Evolutionary conservation across 345 rosid genomes (phyloP), one percentile per base, ranked within the genome.

Genomic region (Hirschfeldia incana): DNA sequence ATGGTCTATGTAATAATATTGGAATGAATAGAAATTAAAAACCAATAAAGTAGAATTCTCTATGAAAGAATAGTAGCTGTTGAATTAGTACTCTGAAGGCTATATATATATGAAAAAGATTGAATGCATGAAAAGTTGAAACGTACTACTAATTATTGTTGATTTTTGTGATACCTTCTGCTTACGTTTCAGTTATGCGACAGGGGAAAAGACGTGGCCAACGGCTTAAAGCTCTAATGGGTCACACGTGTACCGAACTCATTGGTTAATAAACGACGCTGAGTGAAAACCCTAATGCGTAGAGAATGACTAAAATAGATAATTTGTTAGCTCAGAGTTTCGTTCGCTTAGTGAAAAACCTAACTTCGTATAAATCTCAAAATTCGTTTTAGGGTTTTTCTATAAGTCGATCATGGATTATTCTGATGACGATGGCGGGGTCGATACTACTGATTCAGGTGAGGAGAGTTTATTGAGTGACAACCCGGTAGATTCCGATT

Each of bases 381-480:
- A 44, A 9, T 17, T 30, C 62, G 9, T 69, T 62, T 34, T 5
- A 46, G 53, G 29, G 8, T 69, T 60, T 3, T 8, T n/a, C 16
- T 9, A 28, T 17, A 32, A 5, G 26, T 17, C 33, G 30, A 42
- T 36, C 32, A 89, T 92, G 97, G 87, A 82, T 76, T 49, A 49
- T 62, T 84, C 87, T 6, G 90, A 87, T 53, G 91, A 87, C 4
- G 90, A 86, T 59, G n/a, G 15, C 49, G 80, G 86, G 77, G 65
- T 87, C 82, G 89, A 79, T 77, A 76, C 76, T 27, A 76, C 76
- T 30, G 92, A 85, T 29, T 88, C 91, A 32, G 59, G 78, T 9
- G 96, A 90, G n/a, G 94, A 88, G 16, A 86, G 87, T 39, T 85
- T 80, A 77, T 86, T 83, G 84, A 85, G 87, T 78, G 92, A 92